Evolutionary conservation across 2,329 filamentous ascomycete species (phyloP).

Genomic region (Sporothrix schenckii): DNA sequence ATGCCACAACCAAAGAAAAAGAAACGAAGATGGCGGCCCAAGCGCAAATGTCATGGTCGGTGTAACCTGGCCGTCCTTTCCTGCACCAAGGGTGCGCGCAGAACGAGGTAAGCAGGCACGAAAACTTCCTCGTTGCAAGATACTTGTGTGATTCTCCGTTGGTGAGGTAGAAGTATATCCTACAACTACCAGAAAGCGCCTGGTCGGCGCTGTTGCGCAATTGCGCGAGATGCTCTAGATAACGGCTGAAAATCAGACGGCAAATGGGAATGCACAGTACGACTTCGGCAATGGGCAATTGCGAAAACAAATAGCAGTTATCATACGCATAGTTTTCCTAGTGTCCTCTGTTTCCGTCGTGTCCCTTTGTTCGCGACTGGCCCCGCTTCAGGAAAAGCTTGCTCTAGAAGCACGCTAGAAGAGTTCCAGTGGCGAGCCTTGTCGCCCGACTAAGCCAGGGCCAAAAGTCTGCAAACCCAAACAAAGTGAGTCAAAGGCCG

Average conservation of each 20-base stretch:
- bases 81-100: too few relatives aligned
- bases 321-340: not conserved
- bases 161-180: too few relatives aligned
- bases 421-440: conserved; percentile 35
- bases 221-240: too few relatives aligned
- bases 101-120: too few relatives aligned
- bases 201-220: too few relatives aligned
- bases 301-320: not conserved
- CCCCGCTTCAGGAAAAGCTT: conserved; percentile 29
- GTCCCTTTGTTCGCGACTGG: conserved; percentile 1
- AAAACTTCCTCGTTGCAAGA: too few relatives aligned
- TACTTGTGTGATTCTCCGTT: too few relatives aligned
- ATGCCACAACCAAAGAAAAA: conserved; percentile 10
- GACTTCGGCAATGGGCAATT: not conserved
- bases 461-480: not conserved
- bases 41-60: not conserved
- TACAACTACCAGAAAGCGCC: too few relatives aligned
- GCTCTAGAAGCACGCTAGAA: conserved; percentile 49
- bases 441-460: not conserved
- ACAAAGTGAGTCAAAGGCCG: not conserved
- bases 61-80: not conserved
- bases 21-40: conserved; percentile 23
- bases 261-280: too few relatives aligned
- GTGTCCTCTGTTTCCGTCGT: not conserved
- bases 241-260: too few relatives aligned